Percentiles rank a stretch among this genome's conserved stretches.
Conservation (phyloP, 108 stramenopile genomes). For the Aurantiochytrium sp. region DNA sequence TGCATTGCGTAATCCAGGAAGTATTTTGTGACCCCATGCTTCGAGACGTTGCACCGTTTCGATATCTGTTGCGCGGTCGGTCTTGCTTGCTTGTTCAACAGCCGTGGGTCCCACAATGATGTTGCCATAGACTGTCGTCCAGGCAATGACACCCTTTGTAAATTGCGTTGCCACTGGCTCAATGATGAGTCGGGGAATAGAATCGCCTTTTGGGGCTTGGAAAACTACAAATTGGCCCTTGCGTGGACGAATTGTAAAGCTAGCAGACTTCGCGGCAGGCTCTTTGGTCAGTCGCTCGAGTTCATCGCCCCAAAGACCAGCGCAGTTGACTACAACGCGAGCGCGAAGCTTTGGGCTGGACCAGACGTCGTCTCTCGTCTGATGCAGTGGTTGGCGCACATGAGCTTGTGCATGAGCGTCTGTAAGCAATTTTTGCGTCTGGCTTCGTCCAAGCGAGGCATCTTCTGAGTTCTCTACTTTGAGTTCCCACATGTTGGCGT, state of each 20-base stretch:
- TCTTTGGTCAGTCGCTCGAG: background rate
- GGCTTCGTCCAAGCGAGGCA: background rate
- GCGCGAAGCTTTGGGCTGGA: background rate
- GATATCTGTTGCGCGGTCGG: constrained; percentile 46
- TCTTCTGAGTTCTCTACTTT: constrained; percentile 6
- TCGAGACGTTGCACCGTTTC: constrained; percentile 44
- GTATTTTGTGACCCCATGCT: constrained; percentile 34
- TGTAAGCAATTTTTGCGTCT: background rate
- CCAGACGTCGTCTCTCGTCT: background rate
- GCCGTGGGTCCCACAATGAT: constrained; percentile 76
- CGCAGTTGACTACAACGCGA: constrained; percentile 17
- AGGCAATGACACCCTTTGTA: constrained; percentile 71
- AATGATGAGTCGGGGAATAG: constrained; percentile 28
- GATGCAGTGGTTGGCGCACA: background rate
- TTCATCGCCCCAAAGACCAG: background rate
- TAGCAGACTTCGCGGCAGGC: constrained; percentile 14
- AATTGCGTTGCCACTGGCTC: constrained; percentile 67
- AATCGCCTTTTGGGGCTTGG: background rate
- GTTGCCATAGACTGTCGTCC: constrained; percentile 62
- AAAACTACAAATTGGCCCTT: constrained; percentile 2
- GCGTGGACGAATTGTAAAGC: constrained; percentile 35
- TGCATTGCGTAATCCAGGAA: constrained; percentile 27
- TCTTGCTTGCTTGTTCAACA: constrained; percentile 50
- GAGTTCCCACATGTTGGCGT: constrained; percentile 31
- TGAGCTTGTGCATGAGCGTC: background rate